Base-by-base conservation (phyloP, 371 early-diverging fungal species). In the Mortierella sp. region DNA sequence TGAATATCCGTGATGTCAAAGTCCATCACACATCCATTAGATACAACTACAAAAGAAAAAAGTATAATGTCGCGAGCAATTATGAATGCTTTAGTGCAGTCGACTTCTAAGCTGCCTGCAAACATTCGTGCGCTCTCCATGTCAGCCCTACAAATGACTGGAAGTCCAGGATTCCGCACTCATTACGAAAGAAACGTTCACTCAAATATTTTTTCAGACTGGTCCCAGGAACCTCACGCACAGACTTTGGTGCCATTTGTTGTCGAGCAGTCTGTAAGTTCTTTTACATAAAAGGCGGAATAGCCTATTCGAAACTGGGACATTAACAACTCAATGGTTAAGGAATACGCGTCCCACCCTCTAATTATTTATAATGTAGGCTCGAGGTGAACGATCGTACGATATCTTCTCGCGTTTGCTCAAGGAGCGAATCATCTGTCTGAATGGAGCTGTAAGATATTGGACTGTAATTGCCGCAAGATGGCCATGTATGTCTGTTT, bases 331-430 rank as follows among this genome's bases (percentile, higher is more conserved):
- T 43, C 43, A 43, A 15, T 10, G 3, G 43, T 43, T 15, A 10
- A 43, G n/a, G 16, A 48, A 19, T 48, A n/a, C 48, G 6, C n/a
- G n/a, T n/a, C 7, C n/a, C 48, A 6, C n/a, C 3, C 48, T 19
- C 16, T 15, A 4, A 19, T 48, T 48, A 19, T n/a, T 48, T 48
- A 48, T 48, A 48, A 43, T 13, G 6, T 66, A 93, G 92, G 88
- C 89, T 13, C 83, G 91, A 33, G 95, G 96, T 5, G 96, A 95
- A 83, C 87, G 96, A 11, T 93, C 95, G 16, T 99, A 94, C 79
- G 98, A 98, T 76, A 99, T 98, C 62, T 99, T 94, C 84, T 99
- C 99, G 48, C 92, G 99, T 10, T 86, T 99, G 58, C 87, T 99
- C 72, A 97, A 97, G 80, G 99, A 99, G 70, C 92, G 98, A 52